Base-by-base conservation (phyloP, 352 stramenopile genomes). In the Blastocystis sp. region DNA sequence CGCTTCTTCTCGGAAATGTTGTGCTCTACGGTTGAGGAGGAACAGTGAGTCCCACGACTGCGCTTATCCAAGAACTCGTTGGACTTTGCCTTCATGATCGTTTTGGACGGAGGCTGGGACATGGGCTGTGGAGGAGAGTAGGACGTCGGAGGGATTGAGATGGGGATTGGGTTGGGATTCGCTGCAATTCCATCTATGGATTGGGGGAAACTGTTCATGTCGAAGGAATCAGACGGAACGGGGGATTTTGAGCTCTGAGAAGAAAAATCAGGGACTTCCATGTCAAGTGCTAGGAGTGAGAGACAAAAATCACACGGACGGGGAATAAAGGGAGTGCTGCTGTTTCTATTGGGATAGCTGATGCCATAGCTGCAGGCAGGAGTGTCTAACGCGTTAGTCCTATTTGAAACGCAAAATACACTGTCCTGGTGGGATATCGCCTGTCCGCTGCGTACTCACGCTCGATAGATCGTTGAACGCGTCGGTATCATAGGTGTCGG, bases 1-100 rank as follows among this genome's bases (percentile, higher is more conserved):
- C 78, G 78, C 53, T 77, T 88, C 67, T 88, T 88, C 48, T 88
- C 78, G 11, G 78, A 88, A 34, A 88, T 88, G 67, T 88, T 88
- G n/a, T 88, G 78, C 43, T 88, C 78, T 88, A 88, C 10, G 48
- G 19, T 19, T 43, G 4, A 88, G 14, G 23, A n/a, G 5, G 59
- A 41, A 4, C 19, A 4, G 60, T 17, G 9, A 28, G 11, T 7
- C 21, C 19, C 48, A 84, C 74, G 74, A 64, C 56, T 84, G 21
- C 74, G 74, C 53, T 84, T 84, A 4, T 84, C 74, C 19, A 45
- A n/a, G 34, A 74, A 9, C 7, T 38, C 2, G 45, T 48, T 38
- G 21, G 64, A 9, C 53, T 74, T 74, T 38, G 41, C 43, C 23
- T 11, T 43, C 5, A 53, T 34, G 28, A 1, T 74, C 64, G 11